Base-by-base conservation (phyloP, 2,329 filamentous ascomycete genomes). In the Dothistroma pini region DNA sequence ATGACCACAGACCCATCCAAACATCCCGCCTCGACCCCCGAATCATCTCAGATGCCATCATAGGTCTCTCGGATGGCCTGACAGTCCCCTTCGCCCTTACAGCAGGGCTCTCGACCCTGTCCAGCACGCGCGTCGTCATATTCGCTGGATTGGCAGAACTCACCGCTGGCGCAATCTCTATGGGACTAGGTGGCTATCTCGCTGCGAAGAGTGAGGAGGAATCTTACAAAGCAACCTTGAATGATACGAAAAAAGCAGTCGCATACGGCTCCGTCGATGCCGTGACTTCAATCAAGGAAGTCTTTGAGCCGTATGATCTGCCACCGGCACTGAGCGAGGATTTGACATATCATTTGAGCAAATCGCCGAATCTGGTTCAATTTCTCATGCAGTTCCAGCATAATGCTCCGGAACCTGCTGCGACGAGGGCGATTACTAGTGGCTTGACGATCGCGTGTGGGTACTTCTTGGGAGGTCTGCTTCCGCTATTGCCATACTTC, bases 401-500 rank as follows among this genome's bases (percentile, higher is more conserved):
- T 63, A 75, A 78, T 52, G 73, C 79, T 49, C 68, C 75, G 1
- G 74, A 75, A 60, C 78, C 78, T 1, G 75, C 78, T 50, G 59
- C 66, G 29, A 62, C 60, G 6, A 75, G 77, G 57, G 78, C 79
- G 12, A 78, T 75, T 69, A 76, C 75, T 49, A 87, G 84, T 0
- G 88, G 86, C 2, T 65, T 86, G 25, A 89, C 86, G 8, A 87
- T 90, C 69, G 85, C 86, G 0, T 70, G 86, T 14, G 86, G 86
- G 38, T 91, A 90, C 73, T 86, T 90, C 56, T 73, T 89, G 29
- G 88, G 58, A 21, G 88, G 88, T 0, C 78, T 89, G 56, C 81
- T 90, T 16, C 87, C 88, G 14, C 81, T 90, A 68, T 75, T 88
- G 35, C 88, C 88, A 0, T 90, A 90, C 75, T 87, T 90, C 66